These are phyloP conservation scores for Cryptococcus neoformans DNA, from an alignment of 1,284 basidiomycete genomes.

Conservation along the genomic window DNA sequence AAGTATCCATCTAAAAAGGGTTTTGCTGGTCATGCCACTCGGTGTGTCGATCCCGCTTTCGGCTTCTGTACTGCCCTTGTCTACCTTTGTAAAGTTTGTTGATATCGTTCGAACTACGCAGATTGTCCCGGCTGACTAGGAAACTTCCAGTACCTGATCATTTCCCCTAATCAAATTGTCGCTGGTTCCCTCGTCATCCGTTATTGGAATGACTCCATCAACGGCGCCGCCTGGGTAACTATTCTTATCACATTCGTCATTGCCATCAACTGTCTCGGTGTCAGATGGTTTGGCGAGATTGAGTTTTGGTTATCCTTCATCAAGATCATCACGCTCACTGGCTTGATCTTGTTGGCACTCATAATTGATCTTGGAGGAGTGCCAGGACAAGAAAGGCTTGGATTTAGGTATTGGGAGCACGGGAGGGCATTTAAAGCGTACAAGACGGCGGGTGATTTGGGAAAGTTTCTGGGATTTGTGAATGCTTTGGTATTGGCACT, in stretches of 20 bases:
- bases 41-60: constrained; percentile 50
- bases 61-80: constrained; percentile 32
- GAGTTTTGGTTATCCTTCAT: constrained; percentile 53
- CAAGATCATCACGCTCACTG: constrained; percentile 60
- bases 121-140: constrained; percentile 28
- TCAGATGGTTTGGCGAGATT: constrained; percentile 60
- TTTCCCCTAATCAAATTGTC: constrained; percentile 50
- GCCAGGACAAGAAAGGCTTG: constrained; percentile 60
- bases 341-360: constrained; percentile 59
- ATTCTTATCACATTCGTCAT: constrained; percentile 45
- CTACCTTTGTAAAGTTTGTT: constrained; percentile 34
- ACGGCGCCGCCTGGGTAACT: constrained; percentile 44
- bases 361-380: constrained; percentile 66
- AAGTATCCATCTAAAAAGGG: constrained; percentile 50
- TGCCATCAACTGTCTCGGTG: constrained; percentile 50
- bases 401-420: constrained; percentile 58
- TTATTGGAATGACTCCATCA: constrained; percentile 35
- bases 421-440: constrained; percentile 38
- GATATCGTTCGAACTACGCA: constrained; percentile 21
- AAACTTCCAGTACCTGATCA: constrained; percentile 41
- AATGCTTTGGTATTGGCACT: constrained; percentile 49
- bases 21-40: constrained; percentile 48
- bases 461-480: constrained; percentile 36
- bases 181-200: constrained; percentile 46
- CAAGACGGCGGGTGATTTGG: constrained; percentile 21